Base-by-base conservation (phyloP, 768 basidiomycete genomes). In the Dioszegia aurantiaca region DNA sequence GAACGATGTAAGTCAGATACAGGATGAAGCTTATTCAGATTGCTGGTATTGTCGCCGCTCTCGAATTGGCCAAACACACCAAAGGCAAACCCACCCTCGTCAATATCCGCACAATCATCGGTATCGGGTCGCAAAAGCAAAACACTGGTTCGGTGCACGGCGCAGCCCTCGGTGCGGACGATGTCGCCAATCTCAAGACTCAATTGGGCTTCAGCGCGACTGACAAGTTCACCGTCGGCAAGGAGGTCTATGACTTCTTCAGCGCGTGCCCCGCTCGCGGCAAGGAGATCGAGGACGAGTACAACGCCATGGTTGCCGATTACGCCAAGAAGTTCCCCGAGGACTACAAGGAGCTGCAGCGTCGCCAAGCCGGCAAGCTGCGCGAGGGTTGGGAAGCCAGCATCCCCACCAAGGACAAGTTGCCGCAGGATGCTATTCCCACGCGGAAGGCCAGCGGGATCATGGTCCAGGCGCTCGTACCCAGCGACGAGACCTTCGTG, bases 61-160 rank as follows among this genome's bases (percentile, higher is more conserved):
- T 76, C 28, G 72, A 73, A 49, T 17, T 67, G 53, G 74, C 74
- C 48, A 70, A 69, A 55, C 31, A 43, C 6, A 47, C 62, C 61
- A 74, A 60, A 23, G 74, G 74, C 47, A 76, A 76, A 58, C 74
- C 74, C 14, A 60, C 64, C 21, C 49, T 70, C 30, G 67, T 76
- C 67, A 74, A 72, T 58, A 74, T 76, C 56, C 62, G 63, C 3
- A 72, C 74, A 17, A 67, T 75, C 63, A 76, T 76, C 56, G 74
- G 74, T 45, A 61, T 72, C 61, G 67, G 66, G 2, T 73, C 74
- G 14, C 54, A 51, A 47, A 72, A 72, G 43, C 61, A 64, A 28
- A 63, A 66, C 61, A 69, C 63, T 14, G 69, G 69, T 19, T 48
- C 64, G 21, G 74, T 67, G 23, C 74, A 76, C 58, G 74, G 74